Conservation (phyloP, 495 filamentous ascomycete genomes). For the Cryomyces minteri region DNA sequence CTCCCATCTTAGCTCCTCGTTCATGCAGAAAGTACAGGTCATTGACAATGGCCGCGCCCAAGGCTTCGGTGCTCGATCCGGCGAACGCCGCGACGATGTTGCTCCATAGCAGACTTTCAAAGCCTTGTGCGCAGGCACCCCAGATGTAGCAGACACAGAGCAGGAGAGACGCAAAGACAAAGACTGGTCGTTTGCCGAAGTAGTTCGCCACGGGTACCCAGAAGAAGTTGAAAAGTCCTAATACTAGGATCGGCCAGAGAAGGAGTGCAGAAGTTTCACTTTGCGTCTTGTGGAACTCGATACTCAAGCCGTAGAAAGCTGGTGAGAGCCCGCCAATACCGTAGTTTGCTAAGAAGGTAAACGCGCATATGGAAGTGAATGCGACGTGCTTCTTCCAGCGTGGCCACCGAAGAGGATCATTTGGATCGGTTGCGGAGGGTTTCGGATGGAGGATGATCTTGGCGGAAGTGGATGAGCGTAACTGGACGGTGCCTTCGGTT, state of each 20-base stretch:
- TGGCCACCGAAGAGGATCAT: slow-evolving; percentile 17
- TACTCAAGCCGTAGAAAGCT: slow-evolving; percentile 13
- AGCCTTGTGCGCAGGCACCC: slow-evolving; percentile 13
- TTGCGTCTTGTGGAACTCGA: slow-evolving; percentile 16
- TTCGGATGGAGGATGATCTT: slow-evolving; percentile 8
- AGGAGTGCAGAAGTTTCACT: slow-evolving; percentile 13
- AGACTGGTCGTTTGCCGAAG: slow-evolving; percentile 18
- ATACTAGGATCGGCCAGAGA: slow-evolving; percentile 16
- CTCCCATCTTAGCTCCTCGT: slow-evolving; percentile 11
- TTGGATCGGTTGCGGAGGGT: slow-evolving; percentile 13
- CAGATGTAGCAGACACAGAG: slow-evolving; percentile 16
- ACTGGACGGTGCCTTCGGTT: slow-evolving; percentile 18
- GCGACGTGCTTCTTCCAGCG: slow-evolving; percentile 18
- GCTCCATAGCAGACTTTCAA: slow-evolving; percentile 15
- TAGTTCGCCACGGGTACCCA: slow-evolving; percentile 20
- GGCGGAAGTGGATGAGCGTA: slow-evolving; percentile 7
- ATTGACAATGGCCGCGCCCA: slow-evolving; percentile 18
- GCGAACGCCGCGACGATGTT: slow-evolving; percentile 19
- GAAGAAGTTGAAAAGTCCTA: slow-evolving; percentile 20
- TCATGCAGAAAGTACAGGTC: slow-evolving; percentile 17
- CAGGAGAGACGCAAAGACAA: slow-evolving; percentile 14
- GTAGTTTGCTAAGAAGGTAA: slow-evolving; percentile 18
- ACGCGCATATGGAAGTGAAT: slow-evolving; percentile 16
- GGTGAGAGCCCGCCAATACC: slow-evolving; percentile 18
- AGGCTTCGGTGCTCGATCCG: slow-evolving; percentile 15